Conservation (phyloP, 345 rosid genomes). For the sweet orange (Citrus sinensis) region DVS_A1.0 CM039165.1:6939501-6940000, state of each 20-base stretch:
- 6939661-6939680: background rate
- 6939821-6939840: background rate
- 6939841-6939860: background rate
- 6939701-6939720: background rate
- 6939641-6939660: background rate
- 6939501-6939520: background rate
- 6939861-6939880: background rate
- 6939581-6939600: background rate
- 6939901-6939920: background rate
- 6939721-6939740: background rate
- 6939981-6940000: too few relatives aligned
- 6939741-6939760: background rate
- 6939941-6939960: too few relatives aligned
- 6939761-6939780: background rate
- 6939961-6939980: too few relatives aligned
- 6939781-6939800: background rate
- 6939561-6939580: background rate
- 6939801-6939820: background rate
- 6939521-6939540: background rate
- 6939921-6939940: too few relatives aligned
- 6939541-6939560: background rate
- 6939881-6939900: background rate
- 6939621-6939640: background rate
- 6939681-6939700: background rate
- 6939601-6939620: background rate